Evolutionary conservation across 768 basidiomycete species (phyloP).

Genomic region (Leucocoprinus sp.): DNA sequence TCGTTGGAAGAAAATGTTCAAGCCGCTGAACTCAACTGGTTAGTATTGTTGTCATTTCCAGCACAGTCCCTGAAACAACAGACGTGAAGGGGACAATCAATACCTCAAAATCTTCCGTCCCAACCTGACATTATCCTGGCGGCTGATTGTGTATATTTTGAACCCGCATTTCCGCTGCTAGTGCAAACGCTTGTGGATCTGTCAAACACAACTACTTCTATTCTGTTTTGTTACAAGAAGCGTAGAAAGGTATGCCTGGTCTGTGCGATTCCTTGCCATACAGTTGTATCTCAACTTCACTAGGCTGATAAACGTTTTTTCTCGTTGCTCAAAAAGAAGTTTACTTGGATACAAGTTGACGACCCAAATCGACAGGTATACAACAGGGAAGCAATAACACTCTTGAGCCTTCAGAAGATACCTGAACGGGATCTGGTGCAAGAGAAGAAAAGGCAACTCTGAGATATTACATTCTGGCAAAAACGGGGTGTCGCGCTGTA

Average conservation of each 20-base stretch:
- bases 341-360: constrained; percentile 70
- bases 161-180: constrained; percentile 84
- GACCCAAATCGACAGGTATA: constrained; percentile 54
- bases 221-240: constrained; percentile 92
- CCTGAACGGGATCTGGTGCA: neutral
- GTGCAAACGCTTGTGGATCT: constrained; percentile 72
- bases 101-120: constrained; percentile 36
- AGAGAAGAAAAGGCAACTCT: neutral
- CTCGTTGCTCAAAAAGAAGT: constrained; percentile 64
- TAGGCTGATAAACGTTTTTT: constrained; percentile 91
- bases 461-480: neutral
- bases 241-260: constrained; percentile 60
- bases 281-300: neutral
- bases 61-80: constrained; percentile 10
- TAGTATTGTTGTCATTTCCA: constrained; percentile 17
- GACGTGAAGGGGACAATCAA: constrained; percentile 51
- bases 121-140: constrained; percentile 69
- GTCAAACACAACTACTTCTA: constrained; percentile 45
- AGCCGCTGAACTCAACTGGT: constrained; percentile 82
- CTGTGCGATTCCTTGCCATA: neutral
- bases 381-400: constrained; percentile 55
- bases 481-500: too few relatives aligned
- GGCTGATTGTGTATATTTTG: constrained; percentile 95
- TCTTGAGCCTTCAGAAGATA: constrained; percentile 41
- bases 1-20: constrained; percentile 39